Base-by-base conservation (phyloP, 225 moss, liverwort and hornwort genomes). In the Polytrichum commune region DNA sequence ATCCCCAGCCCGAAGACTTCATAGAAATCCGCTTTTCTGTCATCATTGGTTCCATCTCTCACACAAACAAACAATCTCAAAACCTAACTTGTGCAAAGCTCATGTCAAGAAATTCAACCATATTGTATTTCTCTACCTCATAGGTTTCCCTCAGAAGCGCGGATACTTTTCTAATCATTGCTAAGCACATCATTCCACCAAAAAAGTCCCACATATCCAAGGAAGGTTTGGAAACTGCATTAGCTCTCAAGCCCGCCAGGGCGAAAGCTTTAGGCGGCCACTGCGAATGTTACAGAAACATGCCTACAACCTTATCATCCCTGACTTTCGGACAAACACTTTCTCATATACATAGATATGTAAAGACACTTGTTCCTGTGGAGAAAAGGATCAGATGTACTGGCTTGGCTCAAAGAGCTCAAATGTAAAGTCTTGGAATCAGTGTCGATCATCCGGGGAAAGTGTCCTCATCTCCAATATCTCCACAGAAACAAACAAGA, bases 271-370 rank as follows among this genome's bases (percentile, higher is more conserved):
- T 70, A 74, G 92, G 83, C 87, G 89, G 92, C 92, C 87, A 90
- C 92, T 90, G 90, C 93, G 82, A 92, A 92, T 94, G 90, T 90
- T 85, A 88, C 90, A 90, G 91, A 91, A 88, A 92, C 86, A 86
- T 87, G 90, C 90, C 91, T 88, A 65, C 4, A 63, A 0, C 0
- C 29, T 29, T 74, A 73, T 79, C 81, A 87, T 81, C 87, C 79
- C 73, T 16, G 76, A 66, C 74, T 20, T 6, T 29, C 1, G 29
- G 29, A 29, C 29, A 29, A 0, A 29, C 5, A 0, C 5, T 4
- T 4, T 29, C 29, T 29, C 4, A 29, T 5, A 29, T 29, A 5
- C 29, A 1, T 26, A 26, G 26, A 29, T 7, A 7, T 7, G 58
- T n/a, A 69, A 9, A 1, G 18, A 69, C 55, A 63, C 3, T 0